Percentiles rank a stretch among this genome's conserved stretches.
Evolutionary conservation across 2,329 filamentous ascomycete genomes (phyloP).

Genomic region (Aspergillus sclerotialis): DNA sequence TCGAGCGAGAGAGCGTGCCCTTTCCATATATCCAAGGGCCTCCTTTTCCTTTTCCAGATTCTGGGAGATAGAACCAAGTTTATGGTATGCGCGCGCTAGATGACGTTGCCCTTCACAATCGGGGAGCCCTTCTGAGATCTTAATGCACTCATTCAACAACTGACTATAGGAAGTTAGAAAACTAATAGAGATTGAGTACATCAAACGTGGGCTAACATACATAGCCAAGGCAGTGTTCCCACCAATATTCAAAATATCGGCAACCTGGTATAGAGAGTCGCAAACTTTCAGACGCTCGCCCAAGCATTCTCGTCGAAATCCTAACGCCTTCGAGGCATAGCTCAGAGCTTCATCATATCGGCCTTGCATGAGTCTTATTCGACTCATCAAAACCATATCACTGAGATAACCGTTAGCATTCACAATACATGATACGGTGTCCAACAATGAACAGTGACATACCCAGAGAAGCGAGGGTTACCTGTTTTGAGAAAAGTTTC

Average conservation of each 20-base stretch:
- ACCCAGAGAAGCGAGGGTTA: slow-evolving; percentile 10
- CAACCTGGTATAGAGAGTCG: slow-evolving; percentile 9
- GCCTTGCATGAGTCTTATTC: slow-evolving; percentile 7
- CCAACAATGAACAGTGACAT: neutral
- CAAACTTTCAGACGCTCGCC: slow-evolving; percentile 9
- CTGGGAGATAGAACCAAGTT: slow-evolving; percentile 4
- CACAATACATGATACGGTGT: neutral
- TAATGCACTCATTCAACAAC: slow-evolving; percentile 6
- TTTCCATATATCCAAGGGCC: slow-evolving; percentile 2
- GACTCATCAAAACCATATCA: slow-evolving; percentile 5
- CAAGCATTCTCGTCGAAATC: slow-evolving; percentile 5
- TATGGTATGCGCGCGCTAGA: slow-evolving; percentile 6
- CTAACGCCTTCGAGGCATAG: slow-evolving; percentile 6
- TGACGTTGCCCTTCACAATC: slow-evolving; percentile 6
- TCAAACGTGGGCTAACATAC: no score
- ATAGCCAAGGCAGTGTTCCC: slow-evolving; percentile 3
- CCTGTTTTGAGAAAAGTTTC: slow-evolving; percentile 29
- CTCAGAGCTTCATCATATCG: slow-evolving; percentile 2
- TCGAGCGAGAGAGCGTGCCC: slow-evolving; percentile 1
- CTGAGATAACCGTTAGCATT: neutral
- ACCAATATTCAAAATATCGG: slow-evolving; percentile 1
- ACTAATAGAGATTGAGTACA: neutral
- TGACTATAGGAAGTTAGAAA: slow-evolving; percentile 3
- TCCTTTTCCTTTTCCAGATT: slow-evolving; percentile 2
- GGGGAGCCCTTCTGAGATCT: slow-evolving; percentile 5